phyloP scores from a whole-genome alignment of 2,329 filamentous ascomycete genomes.

The Apiospora saccharicola region DNA sequence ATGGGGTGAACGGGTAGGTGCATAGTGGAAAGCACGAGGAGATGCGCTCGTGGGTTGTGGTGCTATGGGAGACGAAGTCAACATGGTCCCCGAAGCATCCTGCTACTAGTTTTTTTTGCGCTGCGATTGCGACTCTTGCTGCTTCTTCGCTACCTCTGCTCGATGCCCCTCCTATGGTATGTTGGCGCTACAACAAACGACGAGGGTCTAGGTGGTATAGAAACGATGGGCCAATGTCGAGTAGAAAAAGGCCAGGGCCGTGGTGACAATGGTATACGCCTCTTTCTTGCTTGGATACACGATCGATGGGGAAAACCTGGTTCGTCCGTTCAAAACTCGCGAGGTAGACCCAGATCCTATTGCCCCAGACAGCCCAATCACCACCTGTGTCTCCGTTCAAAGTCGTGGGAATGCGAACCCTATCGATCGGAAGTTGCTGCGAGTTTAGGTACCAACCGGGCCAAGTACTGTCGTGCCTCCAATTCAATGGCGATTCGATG shows the following conservation, averaged over 20 bases:
- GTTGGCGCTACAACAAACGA: not conserved
- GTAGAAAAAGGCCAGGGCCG: too few relatives aligned
- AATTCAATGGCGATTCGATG: not conserved
- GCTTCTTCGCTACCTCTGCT: not conserved
- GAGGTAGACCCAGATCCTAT: conserved; percentile 1
- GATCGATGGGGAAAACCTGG: not conserved
- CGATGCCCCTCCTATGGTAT: not conserved
- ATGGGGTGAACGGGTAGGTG: conserved; percentile 52
- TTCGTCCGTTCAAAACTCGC: not conserved
- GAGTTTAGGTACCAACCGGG: conserved; percentile 6
- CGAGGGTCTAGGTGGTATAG: not conserved
- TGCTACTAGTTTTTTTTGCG: conserved; percentile 41
- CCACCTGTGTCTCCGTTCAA: conserved; percentile 9
- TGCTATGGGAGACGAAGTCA: conserved; percentile 64
- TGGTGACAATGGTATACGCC: not conserved
- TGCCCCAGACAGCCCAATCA: not conserved
- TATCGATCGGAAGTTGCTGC: conserved; percentile 8
- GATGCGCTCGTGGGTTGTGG: conserved; percentile 61
- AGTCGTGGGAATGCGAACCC: conserved; percentile 9
- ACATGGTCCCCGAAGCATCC: conserved; percentile 63
- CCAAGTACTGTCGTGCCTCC: not conserved
- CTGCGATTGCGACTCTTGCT: conserved; percentile 15
- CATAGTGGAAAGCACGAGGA: conserved; percentile 58
- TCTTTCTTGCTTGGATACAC: not conserved
- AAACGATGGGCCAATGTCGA: not conserved